Evolutionary conservation across 2,329 filamentous ascomycete species (phyloP), one percentile per base, ranked within the genome.

Genomic region (Aspergillus nomiae): DNA sequence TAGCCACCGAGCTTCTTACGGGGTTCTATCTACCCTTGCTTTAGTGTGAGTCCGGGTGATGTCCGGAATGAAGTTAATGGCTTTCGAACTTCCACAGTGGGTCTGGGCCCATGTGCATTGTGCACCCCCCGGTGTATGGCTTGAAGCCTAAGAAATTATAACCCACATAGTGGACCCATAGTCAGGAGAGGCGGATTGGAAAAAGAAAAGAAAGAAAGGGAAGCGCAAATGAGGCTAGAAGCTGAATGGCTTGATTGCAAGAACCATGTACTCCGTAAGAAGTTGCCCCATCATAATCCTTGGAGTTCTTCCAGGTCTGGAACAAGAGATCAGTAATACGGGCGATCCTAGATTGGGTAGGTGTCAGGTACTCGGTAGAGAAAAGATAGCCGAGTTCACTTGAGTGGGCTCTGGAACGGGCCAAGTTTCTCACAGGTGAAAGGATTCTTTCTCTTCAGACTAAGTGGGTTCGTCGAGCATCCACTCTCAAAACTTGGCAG

Each of bases 11-110:
- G 21, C 54, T 30, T 32, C 21, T 14, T 11, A 46, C 28, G 36
- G 9, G 45, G 56, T 50, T 26, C 28, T 50, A 11, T 28, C 55
- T 60, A 41, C 38, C 59, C 57, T 66, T 59, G 60, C 60, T 59
- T 60, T 38, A 59, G 26, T 41, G 50, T 50, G 59, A 55, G 55
- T 45, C 32, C 46, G 59, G 26, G 50, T 58, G 62, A 51, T 45
- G 34, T 30, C 26, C 60, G 60, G 60, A 30, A 59, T 19, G 14
- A 32, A 56, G n/a, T 56, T n/a, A 21, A 51, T 53, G 56, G 58
- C 51, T 45, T 43, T 43, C 16, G 48, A 21, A 19, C 48, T 45
- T 53, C 58, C 54, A 48, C 32, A 30, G 46, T 36, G 46, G 58
- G 38, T n/a, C 19, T 24, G 36, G 50, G 24, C 58, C 26, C 36